These are phyloP conservation scores for Mucor lusitanicus DNA, from an alignment of 371 early-diverging fungal genomes.

Conservation along the genomic window DNA sequence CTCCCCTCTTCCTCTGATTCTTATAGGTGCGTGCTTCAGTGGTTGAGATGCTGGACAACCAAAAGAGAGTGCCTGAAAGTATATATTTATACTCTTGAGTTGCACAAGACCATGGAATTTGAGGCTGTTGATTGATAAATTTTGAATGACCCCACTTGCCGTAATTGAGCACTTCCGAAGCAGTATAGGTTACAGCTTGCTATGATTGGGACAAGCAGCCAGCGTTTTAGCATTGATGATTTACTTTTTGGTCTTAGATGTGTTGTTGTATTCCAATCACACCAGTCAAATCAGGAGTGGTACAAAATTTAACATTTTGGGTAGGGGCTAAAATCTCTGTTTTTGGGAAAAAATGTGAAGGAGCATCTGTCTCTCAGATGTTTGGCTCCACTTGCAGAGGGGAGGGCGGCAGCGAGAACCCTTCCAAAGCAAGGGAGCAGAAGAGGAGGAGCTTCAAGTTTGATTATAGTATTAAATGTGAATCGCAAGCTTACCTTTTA, in stretches of 20 bases:
- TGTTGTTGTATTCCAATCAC: not conserved
- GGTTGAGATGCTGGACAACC: too few species aligned
- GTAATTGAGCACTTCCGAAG: conserved; percentile 6
- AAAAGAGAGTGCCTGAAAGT: too few species aligned
- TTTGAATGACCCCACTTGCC: conserved; percentile 2
- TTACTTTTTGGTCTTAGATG: not conserved
- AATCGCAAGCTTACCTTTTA: conserved; percentile 1
- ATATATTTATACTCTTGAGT: too few species aligned
- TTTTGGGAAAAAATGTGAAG: not conserved
- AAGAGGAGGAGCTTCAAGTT: not conserved
- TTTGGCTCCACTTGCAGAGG: too few species aligned
- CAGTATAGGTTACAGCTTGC: not conserved
- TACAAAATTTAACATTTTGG: not conserved
- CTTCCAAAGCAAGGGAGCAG: too few species aligned
- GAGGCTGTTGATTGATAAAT: not conserved
- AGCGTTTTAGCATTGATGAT: conserved; percentile 6
- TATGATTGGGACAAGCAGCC: not conserved
- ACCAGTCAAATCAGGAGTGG: not conserved
- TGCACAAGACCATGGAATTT: not conserved
- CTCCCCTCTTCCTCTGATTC: too few species aligned
- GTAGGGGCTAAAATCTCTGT: not conserved
- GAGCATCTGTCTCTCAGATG: too few species aligned
- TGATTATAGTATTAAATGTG: not conserved
- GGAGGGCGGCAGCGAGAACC: too few species aligned
- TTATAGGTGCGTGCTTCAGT: not conserved